Conservation (phyloP, 306 rosid genomes). For the Dryas alaskensis region DNA sequence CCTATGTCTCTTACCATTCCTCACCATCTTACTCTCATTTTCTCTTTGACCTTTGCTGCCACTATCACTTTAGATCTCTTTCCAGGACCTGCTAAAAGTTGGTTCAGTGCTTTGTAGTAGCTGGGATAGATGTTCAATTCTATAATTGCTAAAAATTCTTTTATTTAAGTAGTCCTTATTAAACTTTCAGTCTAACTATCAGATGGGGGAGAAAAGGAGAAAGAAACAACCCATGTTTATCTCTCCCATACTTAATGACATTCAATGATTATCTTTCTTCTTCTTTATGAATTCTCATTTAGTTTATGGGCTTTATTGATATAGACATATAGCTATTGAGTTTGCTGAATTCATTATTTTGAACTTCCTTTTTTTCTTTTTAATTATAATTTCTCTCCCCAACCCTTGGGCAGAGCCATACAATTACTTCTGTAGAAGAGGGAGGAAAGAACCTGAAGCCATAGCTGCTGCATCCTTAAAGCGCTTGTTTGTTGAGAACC, state of each 20-base stretch:
- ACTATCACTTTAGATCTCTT: no score
- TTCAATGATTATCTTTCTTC: neutral
- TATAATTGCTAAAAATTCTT: no score
- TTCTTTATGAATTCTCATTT: neutral
- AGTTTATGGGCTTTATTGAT: neutral
- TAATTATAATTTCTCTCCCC: constrained; percentile 20
- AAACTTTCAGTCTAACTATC: neutral
- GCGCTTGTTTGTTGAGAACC: constrained; percentile 92
- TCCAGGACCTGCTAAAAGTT: no score
- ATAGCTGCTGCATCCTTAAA: constrained; percentile 92
- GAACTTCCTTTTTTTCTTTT: constrained; percentile 10
- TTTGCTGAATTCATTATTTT: neutral
- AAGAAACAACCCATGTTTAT: neutral
- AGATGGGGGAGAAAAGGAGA: neutral
- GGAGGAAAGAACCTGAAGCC: constrained; percentile 95
- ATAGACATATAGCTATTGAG: neutral
- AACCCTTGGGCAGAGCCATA: constrained; percentile 72
- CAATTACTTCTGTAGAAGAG: constrained; percentile 86
- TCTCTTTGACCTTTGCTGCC: no score
- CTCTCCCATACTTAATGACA: no score
- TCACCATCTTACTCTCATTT: no score
- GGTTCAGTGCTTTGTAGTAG: no score
- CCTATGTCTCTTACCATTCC: no score
- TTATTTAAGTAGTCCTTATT: no score
- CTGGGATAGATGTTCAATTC: no score